Conservation (phyloP, 2,329 filamentous ascomycete genomes). For the Pleoardoris graminearum region DNA sequence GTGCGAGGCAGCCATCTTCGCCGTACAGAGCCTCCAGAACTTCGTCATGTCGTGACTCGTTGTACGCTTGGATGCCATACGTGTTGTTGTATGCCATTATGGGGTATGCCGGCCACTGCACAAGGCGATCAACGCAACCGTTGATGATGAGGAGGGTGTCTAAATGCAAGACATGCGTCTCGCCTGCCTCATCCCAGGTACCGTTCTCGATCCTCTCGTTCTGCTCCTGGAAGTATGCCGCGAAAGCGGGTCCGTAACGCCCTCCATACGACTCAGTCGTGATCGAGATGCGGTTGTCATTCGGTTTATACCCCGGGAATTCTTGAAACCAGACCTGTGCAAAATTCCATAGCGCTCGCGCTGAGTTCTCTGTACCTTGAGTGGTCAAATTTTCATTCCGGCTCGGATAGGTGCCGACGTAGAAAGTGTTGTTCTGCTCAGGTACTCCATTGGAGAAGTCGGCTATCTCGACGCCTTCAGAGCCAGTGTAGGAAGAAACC, state of each 20-base stretch:
- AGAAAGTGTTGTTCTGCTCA: conserved; percentile 57
- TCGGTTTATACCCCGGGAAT: conserved; percentile 65
- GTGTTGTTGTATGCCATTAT: conserved; percentile 62
- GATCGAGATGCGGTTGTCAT: conserved; percentile 60
- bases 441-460: conserved; percentile 42
- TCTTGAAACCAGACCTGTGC: conserved; percentile 64
- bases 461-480: conserved; percentile 21
- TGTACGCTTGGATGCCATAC: conserved; percentile 59
- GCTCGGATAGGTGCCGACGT: conserved; percentile 57
- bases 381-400: conserved; percentile 50
- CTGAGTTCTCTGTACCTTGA: conserved; percentile 57
- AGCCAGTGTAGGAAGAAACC: conserved; percentile 28
- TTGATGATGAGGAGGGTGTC: conserved; percentile 62
- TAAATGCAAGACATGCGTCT: conserved; percentile 45
- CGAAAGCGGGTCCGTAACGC: conserved; percentile 61
- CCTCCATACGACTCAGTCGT: conserved; percentile 59
- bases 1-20: conserved; percentile 58
- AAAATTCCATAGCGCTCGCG: conserved; percentile 61
- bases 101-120: conserved; percentile 54
- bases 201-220: conserved; percentile 56
- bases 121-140: conserved; percentile 57
- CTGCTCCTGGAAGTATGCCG: conserved; percentile 59
- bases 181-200: conserved; percentile 38
- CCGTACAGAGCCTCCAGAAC: conserved; percentile 51
- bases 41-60: conserved; percentile 52